These are phyloP conservation scores for Trichophyton simii DNA, from an alignment of 2,329 filamentous ascomycete genomes.

Conservation along the genomic window DNA sequence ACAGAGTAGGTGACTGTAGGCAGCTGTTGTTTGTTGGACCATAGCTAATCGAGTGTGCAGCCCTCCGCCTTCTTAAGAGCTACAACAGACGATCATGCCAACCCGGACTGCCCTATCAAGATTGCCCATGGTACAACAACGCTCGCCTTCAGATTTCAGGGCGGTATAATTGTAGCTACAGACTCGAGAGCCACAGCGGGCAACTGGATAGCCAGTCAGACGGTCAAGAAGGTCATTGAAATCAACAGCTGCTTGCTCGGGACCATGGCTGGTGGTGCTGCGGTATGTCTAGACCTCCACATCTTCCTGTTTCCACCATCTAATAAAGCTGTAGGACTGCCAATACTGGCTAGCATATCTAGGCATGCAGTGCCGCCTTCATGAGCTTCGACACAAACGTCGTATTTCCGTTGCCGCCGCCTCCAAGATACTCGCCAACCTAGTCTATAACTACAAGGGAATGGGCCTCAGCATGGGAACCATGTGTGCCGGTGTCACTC, in stretches of 20 bases:
- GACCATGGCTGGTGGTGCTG: constrained; percentile 96
- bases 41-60: constrained; percentile 33
- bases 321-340: constrained; percentile 56
- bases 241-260: constrained; percentile 90
- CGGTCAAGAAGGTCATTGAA: constrained; percentile 99
- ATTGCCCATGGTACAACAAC: constrained; percentile 98
- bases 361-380: constrained; percentile 96
- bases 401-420: constrained; percentile 95
- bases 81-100: constrained; percentile 92
- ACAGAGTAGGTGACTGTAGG: constrained; percentile 49
- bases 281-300: constrained; percentile 42
- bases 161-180: constrained; percentile 94
- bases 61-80: constrained; percentile 90
- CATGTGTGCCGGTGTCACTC: constrained; percentile 95
- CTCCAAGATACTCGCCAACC: constrained; percentile 95
- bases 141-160: constrained; percentile 93
- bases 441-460: constrained; percentile 97
- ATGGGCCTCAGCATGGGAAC: constrained; percentile 99
- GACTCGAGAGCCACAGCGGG: constrained; percentile 94
- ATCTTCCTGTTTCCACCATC: background rate
- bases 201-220: constrained; percentile 99
- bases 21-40: background rate
- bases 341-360: constrained; percentile 99
- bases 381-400: constrained; percentile 98
- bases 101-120: constrained; percentile 97